Conservation (phyloP, 164 flowering plant genomes). For the Protea cynaroides region DNA sequence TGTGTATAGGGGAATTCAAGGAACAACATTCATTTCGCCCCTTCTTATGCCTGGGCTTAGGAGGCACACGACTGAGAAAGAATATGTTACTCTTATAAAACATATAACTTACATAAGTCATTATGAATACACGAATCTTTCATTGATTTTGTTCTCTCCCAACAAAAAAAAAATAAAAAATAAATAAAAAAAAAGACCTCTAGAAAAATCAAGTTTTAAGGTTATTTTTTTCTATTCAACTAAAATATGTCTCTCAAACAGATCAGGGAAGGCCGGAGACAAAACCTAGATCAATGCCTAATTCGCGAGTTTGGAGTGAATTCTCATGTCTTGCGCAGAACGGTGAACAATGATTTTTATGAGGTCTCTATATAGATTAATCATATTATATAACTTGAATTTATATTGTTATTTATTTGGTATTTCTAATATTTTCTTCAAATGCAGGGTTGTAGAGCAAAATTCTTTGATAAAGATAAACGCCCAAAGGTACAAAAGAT, state of each 20-base stretch:
- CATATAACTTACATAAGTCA: too few relatives aligned
- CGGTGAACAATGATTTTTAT: constrained; percentile 60
- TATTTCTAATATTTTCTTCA: not conserved
- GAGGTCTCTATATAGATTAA: constrained; percentile 31
- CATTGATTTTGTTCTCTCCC: not conserved
- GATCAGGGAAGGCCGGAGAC: constrained; percentile 70
- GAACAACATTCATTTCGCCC: too few relatives aligned
- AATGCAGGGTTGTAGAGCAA: constrained; percentile 46
- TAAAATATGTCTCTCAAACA: constrained; percentile 12
- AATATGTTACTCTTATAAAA: too few relatives aligned
- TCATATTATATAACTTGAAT: too few relatives aligned
- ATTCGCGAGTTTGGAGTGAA: constrained; percentile 61
- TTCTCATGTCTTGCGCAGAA: constrained; percentile 51
- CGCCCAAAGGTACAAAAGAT: constrained; percentile 52
- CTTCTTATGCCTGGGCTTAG: too few relatives aligned
- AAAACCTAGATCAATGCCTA: constrained; percentile 65
- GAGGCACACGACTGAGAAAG: too few relatives aligned
- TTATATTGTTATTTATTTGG: too few relatives aligned
- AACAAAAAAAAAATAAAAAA: too few relatives aligned
- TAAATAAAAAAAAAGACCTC: too few relatives aligned
- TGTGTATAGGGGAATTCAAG: too few relatives aligned
- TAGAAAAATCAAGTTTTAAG: not conserved
- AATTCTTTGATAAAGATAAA: constrained; percentile 57
- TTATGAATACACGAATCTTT: not conserved
- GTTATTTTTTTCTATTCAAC: not conserved